Evolutionary conservation across 2,329 filamentous ascomycete genomes (phyloP).

Genomic region (Colletotrichum tanaceti): DNA sequence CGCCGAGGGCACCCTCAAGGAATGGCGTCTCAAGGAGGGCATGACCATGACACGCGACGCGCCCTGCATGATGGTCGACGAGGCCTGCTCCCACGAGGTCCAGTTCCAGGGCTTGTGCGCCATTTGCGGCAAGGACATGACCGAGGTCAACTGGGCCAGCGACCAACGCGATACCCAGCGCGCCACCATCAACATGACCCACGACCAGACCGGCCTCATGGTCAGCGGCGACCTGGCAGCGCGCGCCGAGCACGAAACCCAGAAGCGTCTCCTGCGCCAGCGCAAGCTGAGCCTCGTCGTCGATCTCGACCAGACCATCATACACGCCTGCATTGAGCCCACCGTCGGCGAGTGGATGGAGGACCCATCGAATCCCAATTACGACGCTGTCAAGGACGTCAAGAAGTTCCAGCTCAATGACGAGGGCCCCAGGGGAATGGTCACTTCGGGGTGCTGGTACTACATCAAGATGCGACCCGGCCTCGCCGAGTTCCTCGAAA

Average conservation of each 20-base stretch:
- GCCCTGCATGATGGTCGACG: slow-evolving; percentile 80
- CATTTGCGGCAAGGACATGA: slow-evolving; percentile 96
- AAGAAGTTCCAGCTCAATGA: slow-evolving; percentile 89
- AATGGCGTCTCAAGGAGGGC: slow-evolving; percentile 80
- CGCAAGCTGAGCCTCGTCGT: slow-evolving; percentile 94
- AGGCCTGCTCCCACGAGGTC: slow-evolving; percentile 89
- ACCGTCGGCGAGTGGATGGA: slow-evolving; percentile 96
- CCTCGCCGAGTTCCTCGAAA: slow-evolving; percentile 81
- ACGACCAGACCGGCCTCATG: slow-evolving; percentile 87
- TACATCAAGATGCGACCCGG: slow-evolving; percentile 98
- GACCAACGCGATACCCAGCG: slow-evolving; percentile 83
- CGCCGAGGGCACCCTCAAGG: slow-evolving; percentile 80
- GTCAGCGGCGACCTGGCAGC: slow-evolving; percentile 86
- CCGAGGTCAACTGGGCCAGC: slow-evolving; percentile 85
- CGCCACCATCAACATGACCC: slow-evolving; percentile 93
- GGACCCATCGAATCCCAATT: slow-evolving; percentile 88
- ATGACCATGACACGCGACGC: slow-evolving; percentile 70
- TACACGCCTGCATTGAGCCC: slow-evolving; percentile 96
- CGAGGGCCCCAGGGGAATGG: slow-evolving; percentile 77
- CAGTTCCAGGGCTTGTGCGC: slow-evolving; percentile 93
- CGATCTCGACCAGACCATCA: slow-evolving; percentile 97
- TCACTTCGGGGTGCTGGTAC: slow-evolving; percentile 82
- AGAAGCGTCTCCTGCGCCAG: slow-evolving; percentile 81
- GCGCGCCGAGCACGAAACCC: slow-evolving; percentile 85
- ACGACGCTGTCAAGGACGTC: slow-evolving; percentile 90